Evolutionary conservation across 495 filamentous ascomycete species (phyloP).

Genomic region (Penicillium soppii): DNA sequence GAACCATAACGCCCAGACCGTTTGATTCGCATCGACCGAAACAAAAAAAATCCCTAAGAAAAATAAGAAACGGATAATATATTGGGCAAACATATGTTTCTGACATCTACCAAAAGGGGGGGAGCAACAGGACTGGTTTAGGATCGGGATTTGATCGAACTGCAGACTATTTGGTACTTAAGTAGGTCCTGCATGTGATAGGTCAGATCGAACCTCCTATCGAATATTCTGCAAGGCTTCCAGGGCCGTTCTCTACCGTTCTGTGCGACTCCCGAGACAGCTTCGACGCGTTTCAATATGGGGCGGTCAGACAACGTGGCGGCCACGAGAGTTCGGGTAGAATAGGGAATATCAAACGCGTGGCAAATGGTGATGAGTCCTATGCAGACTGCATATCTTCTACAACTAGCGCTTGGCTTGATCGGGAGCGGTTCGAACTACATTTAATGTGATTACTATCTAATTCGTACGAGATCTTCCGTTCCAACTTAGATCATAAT

Average conservation of each 20-base stretch:
- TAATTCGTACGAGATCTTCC: not conserved
- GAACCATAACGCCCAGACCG: not conserved
- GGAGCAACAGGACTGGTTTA: not conserved
- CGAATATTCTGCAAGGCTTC: constrained; percentile 24
- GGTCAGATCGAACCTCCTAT: not conserved
- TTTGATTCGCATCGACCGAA: too few species aligned
- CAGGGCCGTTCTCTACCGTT: constrained; percentile 16
- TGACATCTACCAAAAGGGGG: not conserved
- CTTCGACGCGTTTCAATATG: not conserved
- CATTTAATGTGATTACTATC: not conserved
- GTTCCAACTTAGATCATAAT: not conserved
- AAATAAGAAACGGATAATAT: too few species aligned
- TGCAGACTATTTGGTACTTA: not conserved
- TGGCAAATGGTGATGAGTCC: constrained; percentile 17
- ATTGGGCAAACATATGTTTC: not conserved
- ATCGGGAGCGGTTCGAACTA: constrained; percentile 4
- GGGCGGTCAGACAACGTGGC: constrained; percentile 40
- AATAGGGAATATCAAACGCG: constrained; percentile 9
- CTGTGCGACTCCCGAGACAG: constrained; percentile 7
- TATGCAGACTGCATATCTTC: constrained; percentile 4
- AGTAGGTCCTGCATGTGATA: not conserved
- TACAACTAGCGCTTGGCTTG: constrained; percentile 4
- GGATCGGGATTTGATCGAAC: not conserved
- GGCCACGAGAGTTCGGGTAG: constrained; percentile 38
- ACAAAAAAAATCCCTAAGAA: too few species aligned